Evolutionary conservation across 805 yeast species (phyloP).

Genomic region (Lipomyces starkeyi): DNA sequence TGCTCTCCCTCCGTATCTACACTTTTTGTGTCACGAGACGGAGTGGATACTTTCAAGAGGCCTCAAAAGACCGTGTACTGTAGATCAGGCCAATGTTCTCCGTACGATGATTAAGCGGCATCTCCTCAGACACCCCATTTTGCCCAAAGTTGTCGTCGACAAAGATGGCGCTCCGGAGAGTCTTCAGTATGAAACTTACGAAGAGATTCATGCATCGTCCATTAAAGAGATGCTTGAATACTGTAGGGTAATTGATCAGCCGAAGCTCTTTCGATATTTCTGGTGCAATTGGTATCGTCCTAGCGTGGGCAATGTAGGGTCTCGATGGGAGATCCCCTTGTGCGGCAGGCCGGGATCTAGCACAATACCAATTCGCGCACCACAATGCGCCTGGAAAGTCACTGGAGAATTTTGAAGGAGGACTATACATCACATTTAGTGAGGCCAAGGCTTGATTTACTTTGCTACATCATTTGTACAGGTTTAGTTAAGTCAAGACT

Average conservation of each 20-base stretch:
- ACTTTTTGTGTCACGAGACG: background rate
- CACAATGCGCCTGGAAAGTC: slow-evolving; percentile 1
- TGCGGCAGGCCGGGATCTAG: slow-evolving; percentile 1
- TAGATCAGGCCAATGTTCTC: background rate
- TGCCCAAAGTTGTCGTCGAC: background rate
- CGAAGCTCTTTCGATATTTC: background rate
- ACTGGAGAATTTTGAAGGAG: background rate
- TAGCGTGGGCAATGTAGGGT: background rate
- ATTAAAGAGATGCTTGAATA: background rate
- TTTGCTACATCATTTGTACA: background rate
- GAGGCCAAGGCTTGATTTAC: background rate
- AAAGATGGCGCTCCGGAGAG: background rate
- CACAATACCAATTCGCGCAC: background rate
- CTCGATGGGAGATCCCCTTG: background rate
- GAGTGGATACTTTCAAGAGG: background rate
- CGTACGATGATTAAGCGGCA: background rate
- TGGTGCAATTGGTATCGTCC: background rate
- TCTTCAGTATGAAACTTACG: background rate
- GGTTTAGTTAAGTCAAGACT: background rate
- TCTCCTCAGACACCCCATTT: background rate
- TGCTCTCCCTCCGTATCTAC: background rate
- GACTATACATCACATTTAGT: background rate
- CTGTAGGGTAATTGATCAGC: background rate
- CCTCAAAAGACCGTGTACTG: background rate
- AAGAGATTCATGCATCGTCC: background rate